Conservation (phyloP, 768 basidiomycete species). For the Mycena epipterygia region DNA sequence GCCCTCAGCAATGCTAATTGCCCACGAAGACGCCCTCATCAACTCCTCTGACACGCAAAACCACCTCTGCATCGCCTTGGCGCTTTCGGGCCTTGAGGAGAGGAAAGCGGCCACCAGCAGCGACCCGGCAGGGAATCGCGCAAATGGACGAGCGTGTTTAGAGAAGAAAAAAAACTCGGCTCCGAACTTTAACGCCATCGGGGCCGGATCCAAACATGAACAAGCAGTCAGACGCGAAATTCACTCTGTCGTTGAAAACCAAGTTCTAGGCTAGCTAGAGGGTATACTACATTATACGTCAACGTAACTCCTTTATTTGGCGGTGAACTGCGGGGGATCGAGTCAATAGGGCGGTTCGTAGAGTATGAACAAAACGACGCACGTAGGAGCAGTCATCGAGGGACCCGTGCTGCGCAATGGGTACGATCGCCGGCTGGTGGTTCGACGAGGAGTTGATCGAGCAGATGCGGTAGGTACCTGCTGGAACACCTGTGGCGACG, state of each 20-base stretch:
- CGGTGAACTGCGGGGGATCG: not conserved
- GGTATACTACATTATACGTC: not conserved
- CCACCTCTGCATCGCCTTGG: slow-evolving; percentile 39
- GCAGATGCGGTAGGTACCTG: slow-evolving; percentile 67
- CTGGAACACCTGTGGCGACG: slow-evolving; percentile 66
- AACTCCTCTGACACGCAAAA: slow-evolving; percentile 36
- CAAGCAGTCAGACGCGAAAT: no score
- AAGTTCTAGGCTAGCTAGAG: no score
- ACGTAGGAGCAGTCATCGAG: slow-evolving; percentile 64
- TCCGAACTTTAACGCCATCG: no score
- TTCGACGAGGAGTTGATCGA: slow-evolving; percentile 66
- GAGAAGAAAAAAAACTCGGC: slow-evolving; percentile 5
- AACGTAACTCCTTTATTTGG: not conserved
- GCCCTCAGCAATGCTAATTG: not conserved
- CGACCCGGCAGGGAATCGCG: slow-evolving; percentile 61
- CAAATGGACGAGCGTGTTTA: slow-evolving; percentile 46
- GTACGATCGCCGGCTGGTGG: slow-evolving; percentile 63
- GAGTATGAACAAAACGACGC: not conserved
- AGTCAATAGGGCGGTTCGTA: not conserved
- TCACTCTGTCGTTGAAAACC: no score
- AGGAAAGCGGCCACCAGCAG: slow-evolving; percentile 42
- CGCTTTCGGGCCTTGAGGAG: slow-evolving; percentile 38
- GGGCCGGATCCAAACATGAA: no score
- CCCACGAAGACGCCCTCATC: slow-evolving; percentile 10
- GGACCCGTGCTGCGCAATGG: slow-evolving; percentile 65